Conservation (phyloP, 495 filamentous ascomycete species). For the Penicillium subrubescens region DNA sequence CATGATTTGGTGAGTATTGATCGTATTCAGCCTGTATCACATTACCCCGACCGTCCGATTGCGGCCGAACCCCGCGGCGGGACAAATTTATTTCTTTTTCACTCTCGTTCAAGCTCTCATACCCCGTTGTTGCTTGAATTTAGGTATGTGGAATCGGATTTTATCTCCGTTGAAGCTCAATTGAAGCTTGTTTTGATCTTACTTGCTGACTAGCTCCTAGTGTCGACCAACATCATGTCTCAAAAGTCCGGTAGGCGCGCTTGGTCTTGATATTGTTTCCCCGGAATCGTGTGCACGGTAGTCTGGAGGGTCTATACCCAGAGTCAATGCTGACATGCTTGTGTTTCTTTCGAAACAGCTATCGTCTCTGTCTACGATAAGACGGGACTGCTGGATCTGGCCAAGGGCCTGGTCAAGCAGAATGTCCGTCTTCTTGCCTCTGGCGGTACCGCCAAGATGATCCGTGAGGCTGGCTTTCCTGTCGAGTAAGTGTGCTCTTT, state of each 20-base stretch:
- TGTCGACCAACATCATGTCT: constrained; percentile 41
- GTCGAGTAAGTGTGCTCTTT: constrained; percentile 69
- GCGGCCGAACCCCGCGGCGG: constrained; percentile 31
- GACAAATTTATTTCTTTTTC: constrained; percentile 30
- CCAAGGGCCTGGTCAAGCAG: constrained; percentile 88
- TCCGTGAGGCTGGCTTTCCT: constrained; percentile 89
- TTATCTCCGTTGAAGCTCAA: constrained; percentile 5
- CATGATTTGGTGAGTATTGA: background rate
- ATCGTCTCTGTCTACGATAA: constrained; percentile 99
- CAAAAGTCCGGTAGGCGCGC: constrained; percentile 46
- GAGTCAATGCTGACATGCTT: constrained; percentile 18
- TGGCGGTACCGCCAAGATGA: constrained; percentile 91
- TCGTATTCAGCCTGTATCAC: constrained; percentile 10
- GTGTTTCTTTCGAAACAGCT: constrained; percentile 51
- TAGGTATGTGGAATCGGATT: constrained; percentile 15
- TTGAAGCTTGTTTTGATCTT: background rate
- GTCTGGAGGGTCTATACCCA: constrained; percentile 12
- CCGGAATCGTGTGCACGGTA: constrained; percentile 26
- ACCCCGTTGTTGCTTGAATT: constrained; percentile 23
- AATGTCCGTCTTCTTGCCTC: constrained; percentile 92
- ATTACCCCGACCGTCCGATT: constrained; percentile 22
- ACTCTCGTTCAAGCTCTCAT: constrained; percentile 20
- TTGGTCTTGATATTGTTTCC: constrained; percentile 23
- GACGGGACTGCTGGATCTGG: constrained; percentile 92
- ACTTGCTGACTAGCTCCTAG: constrained; percentile 17